phyloP scores from a whole-genome alignment of 495 filamentous ascomycete species.

The Aspergillus funiculosus region DNA sequence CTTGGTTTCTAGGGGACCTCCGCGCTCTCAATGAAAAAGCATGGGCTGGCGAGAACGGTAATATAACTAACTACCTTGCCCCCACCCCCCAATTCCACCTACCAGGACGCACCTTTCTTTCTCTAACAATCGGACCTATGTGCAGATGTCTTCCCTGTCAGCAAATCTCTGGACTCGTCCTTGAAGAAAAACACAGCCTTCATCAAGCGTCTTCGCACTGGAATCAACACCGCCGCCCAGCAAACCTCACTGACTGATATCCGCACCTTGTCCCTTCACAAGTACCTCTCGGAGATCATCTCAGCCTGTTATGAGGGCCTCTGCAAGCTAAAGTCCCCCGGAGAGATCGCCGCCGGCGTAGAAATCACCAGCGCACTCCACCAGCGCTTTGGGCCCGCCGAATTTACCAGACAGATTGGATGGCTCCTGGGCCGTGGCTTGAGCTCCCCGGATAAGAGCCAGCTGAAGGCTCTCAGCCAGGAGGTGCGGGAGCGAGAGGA shows the following conservation, averaged over 20 bases:
- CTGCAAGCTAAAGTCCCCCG: slow-evolving; percentile 80
- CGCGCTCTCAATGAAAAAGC: slow-evolving; percentile 78
- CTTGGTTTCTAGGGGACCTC: slow-evolving; percentile 65
- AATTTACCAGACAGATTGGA: slow-evolving; percentile 87
- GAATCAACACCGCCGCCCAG: slow-evolving; percentile 70
- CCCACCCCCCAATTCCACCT: neutral
- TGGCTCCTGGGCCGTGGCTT: slow-evolving; percentile 91
- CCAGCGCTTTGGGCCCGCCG: slow-evolving; percentile 84
- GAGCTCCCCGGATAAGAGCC: slow-evolving; percentile 82
- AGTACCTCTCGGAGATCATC: slow-evolving; percentile 96
- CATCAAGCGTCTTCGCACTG: slow-evolving; percentile 92
- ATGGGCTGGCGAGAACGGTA: slow-evolving; percentile 87
- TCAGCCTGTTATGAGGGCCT: slow-evolving; percentile 97
- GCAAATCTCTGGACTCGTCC: slow-evolving; percentile 82
- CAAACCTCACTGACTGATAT: slow-evolving; percentile 87
- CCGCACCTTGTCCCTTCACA: slow-evolving; percentile 85
- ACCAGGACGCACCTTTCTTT: no score
- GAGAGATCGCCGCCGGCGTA: slow-evolving; percentile 84
- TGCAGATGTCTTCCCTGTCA: slow-evolving; percentile 73
- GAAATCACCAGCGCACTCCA: slow-evolving; percentile 93
- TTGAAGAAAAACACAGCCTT: slow-evolving; percentile 99
- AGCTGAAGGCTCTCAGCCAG: slow-evolving; percentile 68
- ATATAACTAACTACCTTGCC: neutral
- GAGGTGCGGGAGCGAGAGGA: slow-evolving; percentile 93
- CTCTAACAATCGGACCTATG: slow-evolving; percentile 10